Evolutionary conservation across 2,329 filamentous ascomycete species (phyloP).

Genomic region (Hypoxylon rubiginosum): DNA sequence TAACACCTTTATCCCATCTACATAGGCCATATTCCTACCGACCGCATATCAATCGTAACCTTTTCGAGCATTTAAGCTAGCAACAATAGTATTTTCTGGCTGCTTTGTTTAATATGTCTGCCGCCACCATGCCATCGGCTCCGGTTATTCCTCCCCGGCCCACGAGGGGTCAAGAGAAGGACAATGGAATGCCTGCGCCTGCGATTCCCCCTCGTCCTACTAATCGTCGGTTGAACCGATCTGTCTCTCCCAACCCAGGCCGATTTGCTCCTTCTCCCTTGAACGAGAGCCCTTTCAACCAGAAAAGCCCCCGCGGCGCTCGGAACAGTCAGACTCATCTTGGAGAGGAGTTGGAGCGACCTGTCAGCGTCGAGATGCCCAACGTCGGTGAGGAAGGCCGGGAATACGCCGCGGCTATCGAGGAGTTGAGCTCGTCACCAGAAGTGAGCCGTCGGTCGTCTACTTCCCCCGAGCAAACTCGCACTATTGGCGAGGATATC

Average conservation of each 20-base stretch:
- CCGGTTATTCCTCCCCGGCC: constrained; percentile 72
- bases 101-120: constrained; percentile 59
- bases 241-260: constrained; percentile 80
- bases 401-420: constrained; percentile 78
- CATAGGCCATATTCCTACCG: constrained; percentile 40
- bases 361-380: constrained; percentile 84
- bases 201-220: constrained; percentile 83
- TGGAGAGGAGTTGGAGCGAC: constrained; percentile 67
- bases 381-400: constrained; percentile 89
- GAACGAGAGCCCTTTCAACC: constrained; percentile 74
- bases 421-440: constrained; percentile 62
- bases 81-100: constrained; percentile 27
- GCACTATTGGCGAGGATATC: constrained; percentile 82
- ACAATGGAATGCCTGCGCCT: constrained; percentile 63
- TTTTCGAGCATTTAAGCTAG: constrained; percentile 44
- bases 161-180: constrained; percentile 63
- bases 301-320: constrained; percentile 56
- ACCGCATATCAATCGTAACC: constrained; percentile 39
- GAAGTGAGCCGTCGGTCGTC: constrained; percentile 52
- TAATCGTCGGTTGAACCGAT: constrained; percentile 78
- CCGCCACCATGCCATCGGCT: constrained; percentile 62
- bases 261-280: constrained; percentile 88
- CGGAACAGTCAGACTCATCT: constrained; percentile 56
- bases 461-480: constrained; percentile 76
- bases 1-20: constrained; percentile 13